Conservation (phyloP, 805 yeast genomes). For the Spencermartinsiella europaea region DNA sequence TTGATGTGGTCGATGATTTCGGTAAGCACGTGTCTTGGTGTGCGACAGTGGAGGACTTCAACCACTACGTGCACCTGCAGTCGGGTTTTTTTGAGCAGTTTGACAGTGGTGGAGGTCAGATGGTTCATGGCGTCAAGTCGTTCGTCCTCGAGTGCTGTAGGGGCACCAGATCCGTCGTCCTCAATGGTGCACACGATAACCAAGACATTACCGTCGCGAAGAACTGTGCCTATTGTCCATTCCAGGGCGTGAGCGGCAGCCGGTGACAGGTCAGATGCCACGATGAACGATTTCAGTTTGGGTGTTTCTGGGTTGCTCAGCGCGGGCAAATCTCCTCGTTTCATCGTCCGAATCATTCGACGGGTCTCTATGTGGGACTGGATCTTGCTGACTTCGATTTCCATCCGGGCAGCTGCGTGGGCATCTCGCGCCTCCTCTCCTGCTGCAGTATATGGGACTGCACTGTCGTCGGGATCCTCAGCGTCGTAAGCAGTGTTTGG, state of each 20-base stretch:
- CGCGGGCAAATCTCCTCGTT: constrained; percentile 58
- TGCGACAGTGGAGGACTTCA: constrained; percentile 71
- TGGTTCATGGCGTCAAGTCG: constrained; percentile 41
- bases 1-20: constrained; percentile 65
- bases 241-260: constrained; percentile 81
- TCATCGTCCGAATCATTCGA: constrained; percentile 63
- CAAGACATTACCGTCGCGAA: constrained; percentile 76
- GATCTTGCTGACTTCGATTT: constrained; percentile 50
- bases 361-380: constrained; percentile 49
- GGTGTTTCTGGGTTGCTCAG: constrained; percentile 18
- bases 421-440: constrained; percentile 60
- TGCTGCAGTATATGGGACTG: constrained; percentile 63
- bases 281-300: constrained; percentile 51
- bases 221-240: constrained; percentile 81
- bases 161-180: constrained; percentile 24
- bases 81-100: constrained; percentile 56
- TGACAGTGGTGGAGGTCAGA: constrained; percentile 37
- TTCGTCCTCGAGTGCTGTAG: constrained; percentile 31
- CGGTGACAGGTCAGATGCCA: constrained; percentile 77
- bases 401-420: constrained; percentile 50
- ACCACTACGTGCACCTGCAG: constrained; percentile 68
- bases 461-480: constrained; percentile 20
- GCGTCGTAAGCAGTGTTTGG: constrained; percentile 44
- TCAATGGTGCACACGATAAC: constrained; percentile 51
- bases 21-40: constrained; percentile 63